These are phyloP conservation scores for Phialophora verrucosa DNA, from an alignment of 2,329 filamentous ascomycete genomes.

Conservation along the genomic window DNA sequence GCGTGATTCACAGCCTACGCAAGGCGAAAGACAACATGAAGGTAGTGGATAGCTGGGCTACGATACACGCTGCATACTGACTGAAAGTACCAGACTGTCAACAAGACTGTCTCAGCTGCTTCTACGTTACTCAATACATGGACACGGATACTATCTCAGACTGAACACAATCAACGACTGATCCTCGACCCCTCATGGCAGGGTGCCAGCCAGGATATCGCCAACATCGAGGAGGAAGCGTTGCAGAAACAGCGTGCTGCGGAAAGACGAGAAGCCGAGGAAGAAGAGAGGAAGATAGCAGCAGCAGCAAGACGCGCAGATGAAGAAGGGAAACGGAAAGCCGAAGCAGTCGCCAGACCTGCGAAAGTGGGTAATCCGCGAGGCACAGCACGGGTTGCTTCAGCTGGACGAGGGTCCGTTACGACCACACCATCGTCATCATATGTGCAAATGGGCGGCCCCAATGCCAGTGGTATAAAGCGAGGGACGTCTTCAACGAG, in stretches of 20 bases:
- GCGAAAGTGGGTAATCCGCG: constrained; percentile 38
- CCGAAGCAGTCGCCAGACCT: constrained; percentile 44
- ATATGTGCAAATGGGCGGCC: constrained; percentile 33
- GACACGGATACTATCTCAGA: constrained; percentile 94
- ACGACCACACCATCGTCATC: constrained; percentile 30
- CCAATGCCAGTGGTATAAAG: constrained; percentile 26
- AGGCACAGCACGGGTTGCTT: constrained; percentile 44
- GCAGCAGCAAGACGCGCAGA: constrained; percentile 64
- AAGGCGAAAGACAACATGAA: constrained; percentile 58
- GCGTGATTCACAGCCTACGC: constrained; percentile 53
- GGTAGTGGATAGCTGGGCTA: constrained; percentile 43
- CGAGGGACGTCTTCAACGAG: constrained; percentile 28
- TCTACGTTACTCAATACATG: constrained; percentile 91
- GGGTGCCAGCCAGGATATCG: constrained; percentile 82
- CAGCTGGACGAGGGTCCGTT: constrained; percentile 42
- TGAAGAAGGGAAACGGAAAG: constrained; percentile 52
- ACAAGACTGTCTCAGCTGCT: constrained; percentile 81
- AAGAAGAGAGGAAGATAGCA: constrained; percentile 73
- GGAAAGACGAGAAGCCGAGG: constrained; percentile 76
- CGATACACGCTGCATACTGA: neutral
- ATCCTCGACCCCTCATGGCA: constrained; percentile 89
- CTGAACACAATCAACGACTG: constrained; percentile 93
- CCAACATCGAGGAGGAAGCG: constrained; percentile 84
- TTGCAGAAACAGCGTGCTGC: constrained; percentile 74
- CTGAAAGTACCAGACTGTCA: constrained; percentile 68